These are phyloP conservation scores for Fraxinus baroniana DNA, from an alignment of 305 asterid species.

Conservation along the genomic window DNA sequence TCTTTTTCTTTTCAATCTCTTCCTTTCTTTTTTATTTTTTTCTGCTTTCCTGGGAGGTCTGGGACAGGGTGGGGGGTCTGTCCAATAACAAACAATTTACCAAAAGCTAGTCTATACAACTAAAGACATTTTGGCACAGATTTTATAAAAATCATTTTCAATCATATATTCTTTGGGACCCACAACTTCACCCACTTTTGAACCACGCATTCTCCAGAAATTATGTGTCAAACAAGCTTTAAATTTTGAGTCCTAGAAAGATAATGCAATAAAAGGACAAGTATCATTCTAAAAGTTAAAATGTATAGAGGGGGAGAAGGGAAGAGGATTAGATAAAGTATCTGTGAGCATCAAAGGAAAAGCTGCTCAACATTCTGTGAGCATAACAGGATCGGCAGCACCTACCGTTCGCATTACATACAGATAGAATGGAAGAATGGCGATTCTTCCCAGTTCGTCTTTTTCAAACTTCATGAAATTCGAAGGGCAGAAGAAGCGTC, in stretches of 20 bases:
- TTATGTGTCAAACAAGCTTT: background rate
- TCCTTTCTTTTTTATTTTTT: background rate
- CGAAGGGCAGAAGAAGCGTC: slow-evolving; percentile 96
- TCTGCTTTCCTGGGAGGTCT: background rate
- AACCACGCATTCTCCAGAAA: background rate
- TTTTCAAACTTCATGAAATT: slow-evolving; percentile 99
- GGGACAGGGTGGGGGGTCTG: background rate
- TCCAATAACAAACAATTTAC: background rate
- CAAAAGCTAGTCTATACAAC: background rate
- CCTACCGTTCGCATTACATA: slow-evolving; percentile 98
- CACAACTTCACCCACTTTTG: background rate
- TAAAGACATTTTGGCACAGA: background rate
- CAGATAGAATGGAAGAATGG: slow-evolving; percentile 96
- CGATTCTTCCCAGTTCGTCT: slow-evolving; percentile 96
- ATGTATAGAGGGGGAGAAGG: background rate
- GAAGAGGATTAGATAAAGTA: background rate
- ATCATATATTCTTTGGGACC: background rate
- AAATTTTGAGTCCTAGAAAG: background rate
- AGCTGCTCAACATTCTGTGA: background rate
- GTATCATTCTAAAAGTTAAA: background rate
- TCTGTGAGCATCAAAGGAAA: background rate
- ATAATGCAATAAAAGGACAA: background rate
- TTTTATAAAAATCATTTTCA: background rate
- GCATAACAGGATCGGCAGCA: slow-evolving; percentile 23
- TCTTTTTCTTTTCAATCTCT: background rate